Evolutionary conservation across 768 basidiomycete genomes (phyloP).

Genomic region (Leccinum incarnatum): DNA sequence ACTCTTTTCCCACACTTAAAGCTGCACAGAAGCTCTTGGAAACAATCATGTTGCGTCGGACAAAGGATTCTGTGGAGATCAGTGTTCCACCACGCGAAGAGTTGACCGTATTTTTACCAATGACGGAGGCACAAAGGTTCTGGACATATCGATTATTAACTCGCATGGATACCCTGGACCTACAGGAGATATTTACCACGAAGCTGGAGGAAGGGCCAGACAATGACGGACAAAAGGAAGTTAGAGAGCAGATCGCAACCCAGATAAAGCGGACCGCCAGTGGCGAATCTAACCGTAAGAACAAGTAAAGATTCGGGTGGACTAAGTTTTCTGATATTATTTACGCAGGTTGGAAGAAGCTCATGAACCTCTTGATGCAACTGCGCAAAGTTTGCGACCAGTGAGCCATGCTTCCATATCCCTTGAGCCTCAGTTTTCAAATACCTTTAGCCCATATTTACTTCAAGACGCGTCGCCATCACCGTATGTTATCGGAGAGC

Average conservation of each 20-base stretch:
- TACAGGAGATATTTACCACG: constrained; percentile 46
- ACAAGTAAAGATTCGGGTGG: not conserved
- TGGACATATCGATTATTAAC: constrained; percentile 60
- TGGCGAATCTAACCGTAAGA: constrained; percentile 32
- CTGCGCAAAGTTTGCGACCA: constrained; percentile 71
- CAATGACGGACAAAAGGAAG: constrained; percentile 40
- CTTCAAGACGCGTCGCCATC: constrained; percentile 47
- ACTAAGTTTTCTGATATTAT: not conserved
- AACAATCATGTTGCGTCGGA: constrained; percentile 58
- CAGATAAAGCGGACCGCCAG: constrained; percentile 36
- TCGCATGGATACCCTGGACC: constrained; percentile 46
- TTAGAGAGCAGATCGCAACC: constrained; percentile 37
- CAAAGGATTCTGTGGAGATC: constrained; percentile 49
- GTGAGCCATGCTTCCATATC: constrained; percentile 30
- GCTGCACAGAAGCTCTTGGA: constrained; percentile 48
- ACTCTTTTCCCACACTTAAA: constrained; percentile 47
- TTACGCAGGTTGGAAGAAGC: constrained; percentile 48
- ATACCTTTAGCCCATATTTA: constrained; percentile 46
- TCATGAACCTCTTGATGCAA: constrained; percentile 72
- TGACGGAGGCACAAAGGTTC: constrained; percentile 59
- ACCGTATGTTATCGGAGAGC: constrained; percentile 52
- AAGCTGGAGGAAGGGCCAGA: constrained; percentile 27
- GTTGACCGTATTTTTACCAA: constrained; percentile 52
- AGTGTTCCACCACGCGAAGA: constrained; percentile 58
- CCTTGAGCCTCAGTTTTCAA: constrained; percentile 2